Evolutionary conservation across 495 filamentous ascomycete genomes (phyloP), one percentile per base, ranked within the genome.

Genomic region (Beverwykella pulmonaria): DNA sequence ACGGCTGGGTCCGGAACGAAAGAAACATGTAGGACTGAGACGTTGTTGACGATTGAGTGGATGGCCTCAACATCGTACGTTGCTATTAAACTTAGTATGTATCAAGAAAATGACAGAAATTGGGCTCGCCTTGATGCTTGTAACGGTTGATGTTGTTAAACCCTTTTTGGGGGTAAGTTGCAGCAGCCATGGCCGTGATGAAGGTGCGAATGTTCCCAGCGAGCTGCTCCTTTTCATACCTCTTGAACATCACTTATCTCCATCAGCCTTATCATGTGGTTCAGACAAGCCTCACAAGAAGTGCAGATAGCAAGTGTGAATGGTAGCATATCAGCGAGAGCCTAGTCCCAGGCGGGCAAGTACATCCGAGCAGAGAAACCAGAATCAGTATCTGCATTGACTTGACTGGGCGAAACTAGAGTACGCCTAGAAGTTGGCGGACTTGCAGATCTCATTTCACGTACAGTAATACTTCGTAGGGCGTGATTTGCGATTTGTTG

Each of bases 41-140:
- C 61, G 14, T 80, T 78, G 76, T 94, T 93, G 77, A 96, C 81
- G 70, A 96, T 90, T 48, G 75, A 73, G 73, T 96, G 91, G 73
- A 96, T 92, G 1, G 89, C 84, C n/a, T 83, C 79, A 48, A 89
- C 82, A 66, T 92, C 86, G 74, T 96, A 95, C 36, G 80, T 84
- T 22, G 84, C 63, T 67, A 32, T 32, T 4, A 15, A 46, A 17
- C 5, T 61, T 52, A 19, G 20, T 36, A 29, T 22, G 17, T 47
- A 32, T 22, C 22, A 65, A 32, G 32, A 59, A 15, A n/a, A 27
- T 19, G 8, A 29, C 20, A 26, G 47, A 34, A 34, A 15, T 49
- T 8, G 15, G 17, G 39, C 60, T 34, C 77, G 91, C 90, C 90
- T 77, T 86, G 82, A 64, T 86, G 77, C 68, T 85, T 83, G 61